These are phyloP conservation scores for Sisymbrium altissimum DNA, from an alignment of 345 rosid species.

Conservation along the genomic window DNA sequence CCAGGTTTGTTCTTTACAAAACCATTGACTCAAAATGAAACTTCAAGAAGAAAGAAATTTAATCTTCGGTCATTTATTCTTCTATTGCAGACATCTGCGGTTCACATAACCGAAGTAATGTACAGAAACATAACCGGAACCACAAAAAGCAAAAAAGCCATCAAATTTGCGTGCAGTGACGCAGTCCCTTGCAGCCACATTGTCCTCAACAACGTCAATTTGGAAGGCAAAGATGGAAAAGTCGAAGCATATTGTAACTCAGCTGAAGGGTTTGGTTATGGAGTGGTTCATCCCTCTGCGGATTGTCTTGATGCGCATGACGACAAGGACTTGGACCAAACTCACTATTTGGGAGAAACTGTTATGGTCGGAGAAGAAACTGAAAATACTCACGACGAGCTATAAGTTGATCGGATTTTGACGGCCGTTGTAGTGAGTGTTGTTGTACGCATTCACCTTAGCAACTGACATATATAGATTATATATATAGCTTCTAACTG, in stretches of 20 bases:
- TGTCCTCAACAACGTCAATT: slow-evolving; percentile 69
- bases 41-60: background rate
- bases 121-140: slow-evolving; percentile 85
- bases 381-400: slow-evolving; percentile 25
- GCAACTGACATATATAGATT: slow-evolving; percentile 11
- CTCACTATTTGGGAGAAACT: slow-evolving; percentile 6
- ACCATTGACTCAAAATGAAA: slow-evolving; percentile 2
- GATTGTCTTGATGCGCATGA: slow-evolving; percentile 77
- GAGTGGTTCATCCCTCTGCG: slow-evolving; percentile 82
- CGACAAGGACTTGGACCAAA: slow-evolving; percentile 19
- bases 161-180: slow-evolving; percentile 91
- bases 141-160: slow-evolving; percentile 65
- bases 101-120: slow-evolving; percentile 74
- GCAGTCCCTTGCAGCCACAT: slow-evolving; percentile 81
- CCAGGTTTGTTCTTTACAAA: slow-evolving; percentile 49
- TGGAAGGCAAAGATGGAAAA: slow-evolving; percentile 66
- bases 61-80: background rate
- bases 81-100: slow-evolving; percentile 69
- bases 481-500: background rate
- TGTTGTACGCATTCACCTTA: slow-evolving; percentile 5
- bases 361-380: background rate
- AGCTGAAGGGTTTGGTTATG: slow-evolving; percentile 77
- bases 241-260: slow-evolving; percentile 93
- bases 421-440: slow-evolving; percentile 23
- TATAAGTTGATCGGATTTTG: slow-evolving; percentile 19